Evolutionary conservation across 2,329 filamentous ascomycete species (phyloP), one percentile per base, ranked within the genome.

Genomic region (Alternaria sp.): DNA sequence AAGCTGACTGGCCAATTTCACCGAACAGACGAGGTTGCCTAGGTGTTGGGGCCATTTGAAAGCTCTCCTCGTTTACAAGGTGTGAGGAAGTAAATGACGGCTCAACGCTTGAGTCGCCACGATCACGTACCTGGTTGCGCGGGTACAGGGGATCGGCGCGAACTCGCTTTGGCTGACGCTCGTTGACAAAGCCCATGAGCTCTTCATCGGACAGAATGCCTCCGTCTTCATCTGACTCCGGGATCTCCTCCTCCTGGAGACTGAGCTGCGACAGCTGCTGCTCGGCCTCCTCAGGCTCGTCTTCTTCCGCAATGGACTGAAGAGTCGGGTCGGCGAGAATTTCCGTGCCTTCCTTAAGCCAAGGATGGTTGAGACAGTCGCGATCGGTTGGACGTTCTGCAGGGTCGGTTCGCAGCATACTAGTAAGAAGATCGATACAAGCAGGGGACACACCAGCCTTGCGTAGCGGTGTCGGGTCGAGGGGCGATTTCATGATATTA

Each of bases 321-420:
- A 85, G 74, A 6, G 52, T 57, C 2, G 73, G 65, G 59, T 76
- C 73, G 8, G 71, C 59, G 6, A 66, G 69, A 43, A 75, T 55
- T 57, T 87, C 83, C 1, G 78, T 74, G 23, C 84, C 79, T n/a
- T 83, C 78, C 23, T 75, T 78, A n/a, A 97, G 84, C 95, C 95
- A 98, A 1, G 86, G 82, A 77, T 96, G 91, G 12, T 81, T 80
- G 61, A 92, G 85, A 57, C 97, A 90, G 54, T 91, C 86, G 6
- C 82, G 77, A 47, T 96, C 89, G 0, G 90, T 92, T 0, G 93
- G 92, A 60, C 95, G 89, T n/a, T 87, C 81, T 59, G 91, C 87
- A 1, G 95, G 93, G 53, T 93, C 89, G n/a, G 88, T 88, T 68
- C 93, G 89, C 5, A 98, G 87, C 87, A 97, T 96, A n/a, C 84